Evolutionary conservation across 2,329 filamentous ascomycete genomes (phyloP), one percentile per base, ranked within the genome.

Genomic region (Fusarium sp.): DNA sequence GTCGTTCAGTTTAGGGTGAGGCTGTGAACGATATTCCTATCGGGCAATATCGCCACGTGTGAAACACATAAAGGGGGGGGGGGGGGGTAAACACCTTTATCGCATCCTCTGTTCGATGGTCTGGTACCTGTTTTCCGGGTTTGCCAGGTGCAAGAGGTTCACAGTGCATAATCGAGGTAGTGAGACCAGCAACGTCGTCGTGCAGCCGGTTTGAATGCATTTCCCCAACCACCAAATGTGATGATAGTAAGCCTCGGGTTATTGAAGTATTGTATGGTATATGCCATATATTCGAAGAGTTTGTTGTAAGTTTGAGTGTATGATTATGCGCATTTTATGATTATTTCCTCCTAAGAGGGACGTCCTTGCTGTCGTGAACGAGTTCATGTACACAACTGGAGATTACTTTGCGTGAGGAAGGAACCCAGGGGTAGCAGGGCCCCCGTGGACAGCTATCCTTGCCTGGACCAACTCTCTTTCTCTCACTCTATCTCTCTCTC

Each of bases 391-490:
- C 12, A 45, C 7, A 25, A 6, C 43, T 25, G 14, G 25, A 25
- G 12, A 6, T 45, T 1, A 7, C 12, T 25, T 15, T 45, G 40
- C 22, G 5, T 4, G 20, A 4, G 40, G 40, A 15, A 45, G 20
- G 40, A 45, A 25, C 20, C 20, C 20, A 20, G 20, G 40, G 20
- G 6, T 45, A 45, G 12, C 20, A 45, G 40, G 20, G 20, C 12
- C 40, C 20, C 20, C 12, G 12, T 9, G 14, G 7, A 22, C 20
- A 45, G 4, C 7, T 22, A 45, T 9, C 20, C 20, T 4, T 2
- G 7, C 0, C 12, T 6, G 7, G 14, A 4, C 14, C 14, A 1
- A 2, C 12, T 25, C 4, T 10, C 20, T 10, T 20, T 22, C 22
- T 22, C 22, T 22, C 22, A 20, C 20, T 20, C 20, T 20, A 20